These are phyloP conservation scores for Teunomyces aglyptinius DNA, from an alignment of 805 yeast species.

Conservation along the genomic window DNA sequence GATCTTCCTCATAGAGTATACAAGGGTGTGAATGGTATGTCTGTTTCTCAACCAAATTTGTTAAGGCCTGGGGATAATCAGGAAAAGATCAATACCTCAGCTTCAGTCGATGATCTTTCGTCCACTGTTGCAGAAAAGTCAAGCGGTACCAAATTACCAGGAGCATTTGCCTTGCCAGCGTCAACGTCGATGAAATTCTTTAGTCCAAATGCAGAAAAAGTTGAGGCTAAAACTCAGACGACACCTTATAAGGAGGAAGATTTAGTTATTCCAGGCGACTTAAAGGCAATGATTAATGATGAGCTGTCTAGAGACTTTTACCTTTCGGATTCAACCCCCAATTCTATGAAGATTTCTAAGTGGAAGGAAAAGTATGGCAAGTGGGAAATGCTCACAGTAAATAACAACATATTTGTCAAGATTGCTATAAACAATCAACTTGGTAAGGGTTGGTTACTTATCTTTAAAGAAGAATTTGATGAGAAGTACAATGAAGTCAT, in stretches of 20 bases:
- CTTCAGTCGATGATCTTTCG: background rate
- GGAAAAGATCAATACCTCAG: constrained; percentile 2
- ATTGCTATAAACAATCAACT: constrained; percentile 37
- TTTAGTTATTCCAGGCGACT: constrained; percentile 33
- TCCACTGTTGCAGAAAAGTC: constrained; percentile 14
- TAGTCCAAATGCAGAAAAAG: constrained; percentile 19
- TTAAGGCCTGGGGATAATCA: constrained; percentile 4
- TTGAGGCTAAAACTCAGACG: background rate
- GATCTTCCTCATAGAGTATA: constrained; percentile 3
- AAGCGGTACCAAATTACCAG: constrained; percentile 23
- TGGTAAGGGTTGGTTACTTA: constrained; percentile 35
- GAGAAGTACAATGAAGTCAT: constrained; percentile 25
- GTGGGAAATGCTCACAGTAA: constrained; percentile 44
- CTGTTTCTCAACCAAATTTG: constrained; percentile 1
- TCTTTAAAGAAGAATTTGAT: constrained; percentile 40
- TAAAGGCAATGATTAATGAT: constrained; percentile 37
- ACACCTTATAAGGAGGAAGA: constrained; percentile 13
- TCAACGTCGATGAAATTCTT: constrained; percentile 42
- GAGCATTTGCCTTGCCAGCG: constrained; percentile 46
- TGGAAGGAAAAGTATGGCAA: constrained; percentile 43
- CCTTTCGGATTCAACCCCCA: constrained; percentile 33
- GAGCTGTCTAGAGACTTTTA: constrained; percentile 38
- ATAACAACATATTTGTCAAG: constrained; percentile 35
- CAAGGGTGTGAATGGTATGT: constrained; percentile 1
- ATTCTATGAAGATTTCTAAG: constrained; percentile 38